Evolutionary conservation across 129 eudicot species (phyloP), one percentile per base, ranked within the genome.

Genomic region (Arctium lappa): DNA sequence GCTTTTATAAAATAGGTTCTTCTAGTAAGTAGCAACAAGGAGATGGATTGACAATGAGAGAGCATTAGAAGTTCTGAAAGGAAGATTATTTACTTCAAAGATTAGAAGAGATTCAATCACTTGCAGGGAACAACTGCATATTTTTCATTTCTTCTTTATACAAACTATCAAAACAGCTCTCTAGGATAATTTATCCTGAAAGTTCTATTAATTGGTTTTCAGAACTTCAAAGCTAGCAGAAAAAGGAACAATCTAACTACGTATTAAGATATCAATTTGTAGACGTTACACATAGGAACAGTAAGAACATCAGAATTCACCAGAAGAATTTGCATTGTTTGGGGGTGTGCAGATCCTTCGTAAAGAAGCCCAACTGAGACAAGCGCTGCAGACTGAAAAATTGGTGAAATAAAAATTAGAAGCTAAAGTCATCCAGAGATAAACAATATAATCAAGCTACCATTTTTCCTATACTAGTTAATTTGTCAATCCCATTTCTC

Each of bases 341-440:
- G 99, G 40, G 95, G 99, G 82, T 95, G 97, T 22, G 94, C 94
- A 42, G 99, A 93, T 83, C 99, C 99, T 86, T 95, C 98, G 16
- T 89, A 91, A 76, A 95, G 97, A 81, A 95, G 94, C 88, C 99
- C 99, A 80, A 95, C 90, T 11, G 99, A 95, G 80, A 95, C 81
- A 73, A 95, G 97, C 42, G 99, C 99, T 78, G 99, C 99, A 33
- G 98, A 95, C 99, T 95, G 92, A 31, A 88, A 84, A 80, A 66
- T 22, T 56, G 72, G 56, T 8, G 62, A 80, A 31, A 85, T 16
- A 44, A 33, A 30, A 84, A 65, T 81, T 29, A 56, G 76, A 79
- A 56, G 66, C 66, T 77, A 27, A 50, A 15, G 71, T 36, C 9
- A 60, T 42, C 37, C 42, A 77, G 8, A 75, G 72, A 75, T 68